Evolutionary conservation across 2,329 filamentous ascomycete genomes (phyloP).

Genomic region (Exophiala alcalophila): DNA sequence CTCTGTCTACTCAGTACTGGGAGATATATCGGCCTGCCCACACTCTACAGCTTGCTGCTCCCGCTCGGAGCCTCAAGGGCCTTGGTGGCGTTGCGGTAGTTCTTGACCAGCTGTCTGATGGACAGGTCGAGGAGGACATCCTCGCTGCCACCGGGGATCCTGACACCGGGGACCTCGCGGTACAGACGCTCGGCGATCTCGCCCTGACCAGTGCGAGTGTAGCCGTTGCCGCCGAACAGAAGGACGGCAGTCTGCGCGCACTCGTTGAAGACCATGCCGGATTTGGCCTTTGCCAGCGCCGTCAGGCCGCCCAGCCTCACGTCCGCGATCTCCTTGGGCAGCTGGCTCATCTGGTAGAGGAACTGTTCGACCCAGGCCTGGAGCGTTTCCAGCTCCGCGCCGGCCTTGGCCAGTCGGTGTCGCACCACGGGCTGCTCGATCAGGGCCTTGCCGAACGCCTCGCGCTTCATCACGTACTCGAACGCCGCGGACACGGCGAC

Average conservation of each 20-base stretch:
- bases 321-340: constrained; percentile 50
- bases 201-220: constrained; percentile 66
- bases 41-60: constrained; percentile 26
- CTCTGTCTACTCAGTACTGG: too few species aligned
- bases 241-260: constrained; percentile 67
- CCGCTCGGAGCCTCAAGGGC: constrained; percentile 22
- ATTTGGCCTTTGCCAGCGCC: constrained; percentile 68
- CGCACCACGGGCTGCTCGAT: constrained; percentile 73
- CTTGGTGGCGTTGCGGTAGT: constrained; percentile 44
- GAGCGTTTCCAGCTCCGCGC: constrained; percentile 65
- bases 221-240: constrained; percentile 72
- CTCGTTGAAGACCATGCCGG: constrained; percentile 68
- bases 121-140: constrained; percentile 70
- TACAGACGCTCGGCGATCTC: constrained; percentile 65
- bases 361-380: constrained; percentile 61
- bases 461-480: constrained; percentile 62
- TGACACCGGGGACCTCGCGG: constrained; percentile 59
- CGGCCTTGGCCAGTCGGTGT: constrained; percentile 68
- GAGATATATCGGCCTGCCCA: too few species aligned
- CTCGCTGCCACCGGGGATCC: constrained; percentile 67
- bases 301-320: constrained; percentile 65
- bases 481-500: constrained; percentile 61
- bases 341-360: constrained; percentile 51
- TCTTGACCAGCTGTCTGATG: constrained; percentile 67
- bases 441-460: constrained; percentile 65